A percentile compares a stretch with the other conserved stretches of the same genome.
phyloP scores from a whole-genome alignment of 2,329 filamentous ascomycete species.

The Falciphora oryzae region DNA sequence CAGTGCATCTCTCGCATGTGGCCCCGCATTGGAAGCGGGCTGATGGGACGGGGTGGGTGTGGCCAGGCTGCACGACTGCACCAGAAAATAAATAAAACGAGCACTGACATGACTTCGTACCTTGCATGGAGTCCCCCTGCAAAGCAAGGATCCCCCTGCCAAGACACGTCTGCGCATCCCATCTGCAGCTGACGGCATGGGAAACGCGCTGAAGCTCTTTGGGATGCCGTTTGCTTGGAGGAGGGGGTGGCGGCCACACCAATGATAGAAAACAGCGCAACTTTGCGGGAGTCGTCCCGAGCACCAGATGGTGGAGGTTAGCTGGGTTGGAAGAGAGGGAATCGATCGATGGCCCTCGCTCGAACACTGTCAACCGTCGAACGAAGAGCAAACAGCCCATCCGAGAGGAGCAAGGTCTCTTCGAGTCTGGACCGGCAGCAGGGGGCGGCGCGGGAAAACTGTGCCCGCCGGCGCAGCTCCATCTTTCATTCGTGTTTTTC shows the following conservation, averaged over 20 bases:
- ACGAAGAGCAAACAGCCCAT: neutral
- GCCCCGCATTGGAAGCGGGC: neutral
- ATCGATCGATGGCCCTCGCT: too few relatives aligned
- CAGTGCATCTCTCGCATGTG: neutral
- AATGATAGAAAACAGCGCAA: neutral
- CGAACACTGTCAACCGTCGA: neutral
- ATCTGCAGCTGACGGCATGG: neutral
- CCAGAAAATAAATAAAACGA: neutral
- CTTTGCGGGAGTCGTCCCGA: neutral
- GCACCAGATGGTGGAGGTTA: neutral
- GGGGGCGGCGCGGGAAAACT: neutral
- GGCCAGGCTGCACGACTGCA: too few relatives aligned
- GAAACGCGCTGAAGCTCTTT: too few relatives aligned
- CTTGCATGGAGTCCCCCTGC: neutral
- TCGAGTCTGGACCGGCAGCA: too few relatives aligned
- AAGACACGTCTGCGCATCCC: neutral
- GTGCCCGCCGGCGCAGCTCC: neutral
- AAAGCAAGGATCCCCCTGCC: neutral
- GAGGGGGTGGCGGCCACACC: neutral
- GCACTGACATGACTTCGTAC: neutral
- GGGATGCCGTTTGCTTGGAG: too few relatives aligned
- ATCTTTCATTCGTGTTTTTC: neutral
- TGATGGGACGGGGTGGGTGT: neutral
- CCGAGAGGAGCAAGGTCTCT: too few relatives aligned
- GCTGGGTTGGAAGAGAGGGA: neutral